Conservation (phyloP, 1,284 basidiomycete genomes). For the Trichosporon sp. region DNA sequence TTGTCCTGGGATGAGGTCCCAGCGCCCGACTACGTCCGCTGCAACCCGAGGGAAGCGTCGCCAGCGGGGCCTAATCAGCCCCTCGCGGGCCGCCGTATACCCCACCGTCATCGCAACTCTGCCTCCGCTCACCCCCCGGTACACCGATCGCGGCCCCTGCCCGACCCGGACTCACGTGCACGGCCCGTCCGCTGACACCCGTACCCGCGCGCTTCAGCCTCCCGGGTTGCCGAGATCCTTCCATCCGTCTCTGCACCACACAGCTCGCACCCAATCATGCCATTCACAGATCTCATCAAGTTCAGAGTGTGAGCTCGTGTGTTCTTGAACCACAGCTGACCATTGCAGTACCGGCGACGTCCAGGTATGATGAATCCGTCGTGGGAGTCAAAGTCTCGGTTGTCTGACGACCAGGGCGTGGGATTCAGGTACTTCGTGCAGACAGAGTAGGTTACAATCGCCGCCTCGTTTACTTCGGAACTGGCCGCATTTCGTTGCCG, state of each 20-base stretch:
- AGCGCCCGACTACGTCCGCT: constrained; percentile 12
- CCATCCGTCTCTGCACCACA: neutral
- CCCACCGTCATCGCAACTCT: constrained; percentile 6
- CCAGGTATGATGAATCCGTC: constrained; percentile 36
- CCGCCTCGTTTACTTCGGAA: constrained; percentile 1
- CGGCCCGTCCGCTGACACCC: neutral
- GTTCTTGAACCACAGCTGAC: neutral
- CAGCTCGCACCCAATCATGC: neutral
- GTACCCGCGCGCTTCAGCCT: neutral
- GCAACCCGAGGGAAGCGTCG: constrained; percentile 8
- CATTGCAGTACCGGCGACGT: constrained; percentile 44
- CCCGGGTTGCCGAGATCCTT: constrained; percentile 14
- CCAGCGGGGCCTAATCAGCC: constrained; percentile 18
- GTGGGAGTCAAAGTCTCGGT: neutral
- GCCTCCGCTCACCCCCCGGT: neutral
- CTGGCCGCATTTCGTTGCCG: constrained; percentile 3
- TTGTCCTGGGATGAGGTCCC: neutral
- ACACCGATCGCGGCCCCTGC: constrained; percentile 3
- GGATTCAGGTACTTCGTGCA: constrained; percentile 48
- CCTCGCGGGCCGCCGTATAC: constrained; percentile 19
- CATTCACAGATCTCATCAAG: constrained; percentile 39
- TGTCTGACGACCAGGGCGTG: constrained; percentile 41
- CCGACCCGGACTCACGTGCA: neutral
- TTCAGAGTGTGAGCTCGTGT: constrained; percentile 48
- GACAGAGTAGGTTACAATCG: constrained; percentile 39